phyloP scores from a whole-genome alignment of 192 early-diverging fungal genomes.

The Coemansia sp. region DNA sequence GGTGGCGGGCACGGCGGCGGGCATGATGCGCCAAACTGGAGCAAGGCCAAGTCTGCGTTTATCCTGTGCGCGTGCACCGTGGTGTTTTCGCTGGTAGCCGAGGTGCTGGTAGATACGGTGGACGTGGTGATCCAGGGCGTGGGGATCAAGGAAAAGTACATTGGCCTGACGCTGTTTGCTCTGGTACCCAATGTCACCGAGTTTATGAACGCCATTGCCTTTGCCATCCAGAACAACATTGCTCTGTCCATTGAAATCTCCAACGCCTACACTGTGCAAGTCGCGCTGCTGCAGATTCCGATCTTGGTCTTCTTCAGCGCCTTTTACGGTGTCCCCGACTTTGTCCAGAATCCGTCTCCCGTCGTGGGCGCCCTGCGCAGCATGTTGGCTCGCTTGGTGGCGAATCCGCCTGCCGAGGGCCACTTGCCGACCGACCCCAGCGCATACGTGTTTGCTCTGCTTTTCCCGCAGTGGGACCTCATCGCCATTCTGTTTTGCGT shows the following conservation, averaged over 20 bases:
- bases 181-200: conserved; percentile 95
- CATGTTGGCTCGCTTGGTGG: conserved; percentile 10
- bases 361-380: conserved; percentile 14
- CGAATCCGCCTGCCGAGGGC: conserved; percentile 12
- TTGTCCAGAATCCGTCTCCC: conserved; percentile 13
- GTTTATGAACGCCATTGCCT: conserved; percentile 91
- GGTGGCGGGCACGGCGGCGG: conserved; percentile 66
- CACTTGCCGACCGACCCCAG: conserved; percentile 44
- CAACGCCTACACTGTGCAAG: conserved; percentile 93
- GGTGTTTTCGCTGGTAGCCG: conserved; percentile 84
- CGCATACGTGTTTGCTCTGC: conserved; percentile 59
- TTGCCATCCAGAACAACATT: conserved; percentile 88
- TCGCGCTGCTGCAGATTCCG: conserved; percentile 92
- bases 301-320: conserved; percentile 83
- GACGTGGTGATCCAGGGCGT: conserved; percentile 70
- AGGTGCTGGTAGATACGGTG: conserved; percentile 85
- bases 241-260: conserved; percentile 89
- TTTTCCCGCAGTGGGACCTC: conserved; percentile 73
- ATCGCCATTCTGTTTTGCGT: conserved; percentile 60
- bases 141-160: conserved; percentile 77
- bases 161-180: conserved; percentile 93
- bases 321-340: conserved; percentile 56
- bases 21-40: conserved; percentile 94
- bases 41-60: conserved; percentile 68
- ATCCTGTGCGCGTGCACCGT: conserved; percentile 82